phyloP scores from a whole-genome alignment of 257 asterid species.

The Ophiorrhiza pumila region DNA sequence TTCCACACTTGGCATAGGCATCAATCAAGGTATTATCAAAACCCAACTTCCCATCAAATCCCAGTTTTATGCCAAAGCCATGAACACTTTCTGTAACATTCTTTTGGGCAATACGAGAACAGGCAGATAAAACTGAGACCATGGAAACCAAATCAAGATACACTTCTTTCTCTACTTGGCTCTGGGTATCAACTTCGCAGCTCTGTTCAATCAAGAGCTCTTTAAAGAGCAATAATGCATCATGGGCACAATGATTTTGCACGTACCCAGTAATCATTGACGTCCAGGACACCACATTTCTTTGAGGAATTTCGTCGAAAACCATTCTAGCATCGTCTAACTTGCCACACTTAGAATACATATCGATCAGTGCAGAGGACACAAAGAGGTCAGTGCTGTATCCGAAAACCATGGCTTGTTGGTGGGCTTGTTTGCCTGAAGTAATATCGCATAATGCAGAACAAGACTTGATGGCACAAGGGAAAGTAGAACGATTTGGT shows the following conservation, averaged over 20 bases:
- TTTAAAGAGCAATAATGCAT: conserved; percentile 71
- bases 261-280: conserved; percentile 80
- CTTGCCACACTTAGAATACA: conserved; percentile 76
- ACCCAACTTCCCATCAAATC: conserved; percentile 51
- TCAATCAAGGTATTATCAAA: conserved; percentile 81
- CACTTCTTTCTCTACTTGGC: conserved; percentile 27
- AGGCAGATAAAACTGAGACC: conserved; percentile 76
- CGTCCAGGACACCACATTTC: conserved; percentile 95
- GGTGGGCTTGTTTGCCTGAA: conserved; percentile 88
- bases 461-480: conserved; percentile 84
- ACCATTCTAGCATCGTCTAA: conserved; percentile 55
- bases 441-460: conserved; percentile 65
- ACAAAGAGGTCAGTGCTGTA: conserved; percentile 59
- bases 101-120: conserved; percentile 64
- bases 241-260: conserved; percentile 48
- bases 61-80: conserved; percentile 60
- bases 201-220: conserved; percentile 49
- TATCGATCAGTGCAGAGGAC: conserved; percentile 75
- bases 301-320: conserved; percentile 71
- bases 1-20: conserved; percentile 82
- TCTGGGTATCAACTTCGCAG: not conserved
- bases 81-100: conserved; percentile 57
- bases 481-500: conserved; percentile 80
- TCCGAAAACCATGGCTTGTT: conserved; percentile 70
- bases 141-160: conserved; percentile 66